Base-by-base conservation (phyloP, 148 eudicot genomes). In the Tetragonia tetragonoides region DNA sequence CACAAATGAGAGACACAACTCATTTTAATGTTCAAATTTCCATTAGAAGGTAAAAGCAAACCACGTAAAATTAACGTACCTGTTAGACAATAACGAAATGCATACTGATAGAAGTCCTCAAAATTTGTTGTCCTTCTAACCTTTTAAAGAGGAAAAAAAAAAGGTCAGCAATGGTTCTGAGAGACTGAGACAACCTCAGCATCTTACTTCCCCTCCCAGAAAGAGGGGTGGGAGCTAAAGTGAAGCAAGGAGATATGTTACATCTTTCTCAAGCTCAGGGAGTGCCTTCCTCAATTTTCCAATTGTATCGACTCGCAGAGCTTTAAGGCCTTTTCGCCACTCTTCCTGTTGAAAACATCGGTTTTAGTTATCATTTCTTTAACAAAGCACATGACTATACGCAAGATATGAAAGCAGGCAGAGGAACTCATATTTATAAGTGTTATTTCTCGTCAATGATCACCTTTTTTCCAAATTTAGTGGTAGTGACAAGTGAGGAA, bases 281-380 rank as follows among this genome's bases (percentile, higher is more conserved):
- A 95, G 84, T 77, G 91, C 87, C 87, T 89, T 91, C 80, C 89
- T 90, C 42, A 95, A 81, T 84, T 95, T 95, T 64, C 72, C 39
- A 74, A 90, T 76, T 17, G 97, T 89, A 76, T 95, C 99, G 56
- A 84, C 97, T 77, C 88, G 89, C 80, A 95, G 76, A 24, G 90
- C 88, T 85, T 89, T 95, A 68, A 95, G 94, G 73, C 93, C 96
- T 83, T 78, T 89, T 70, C 93, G 84, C 99, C 99, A 95, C 82
- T 95, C 99, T 42, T 95, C 97, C 99, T 95, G 66, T 72, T n/a
- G 69, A 42, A 75, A 57, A 46, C n/a, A 71, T 51, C 12, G 5
- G 39, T 65, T 62, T 67, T 60, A 70, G 51, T 47, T 44, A 70
- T 74, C 28, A 80, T 76, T n/a, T 14, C n/a, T 5, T 28, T 4